phyloP scores from a whole-genome alignment of 371 early-diverging fungal species.

The Actinomortierella wolfii region DNA sequence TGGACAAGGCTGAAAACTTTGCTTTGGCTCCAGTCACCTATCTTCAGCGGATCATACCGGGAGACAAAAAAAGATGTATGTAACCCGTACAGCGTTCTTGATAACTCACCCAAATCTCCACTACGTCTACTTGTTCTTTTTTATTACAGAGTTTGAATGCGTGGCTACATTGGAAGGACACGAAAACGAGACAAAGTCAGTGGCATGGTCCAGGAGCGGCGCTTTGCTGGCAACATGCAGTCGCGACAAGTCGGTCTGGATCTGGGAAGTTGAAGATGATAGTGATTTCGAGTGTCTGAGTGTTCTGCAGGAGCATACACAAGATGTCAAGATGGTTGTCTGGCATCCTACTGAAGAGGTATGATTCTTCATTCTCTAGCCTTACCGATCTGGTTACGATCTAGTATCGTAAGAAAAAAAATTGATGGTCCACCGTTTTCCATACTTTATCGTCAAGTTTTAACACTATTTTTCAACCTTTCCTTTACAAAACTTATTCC shows the following conservation, averaged over 20 bases:
- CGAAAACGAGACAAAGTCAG: slow-evolving; percentile 96
- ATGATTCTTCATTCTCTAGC: slow-evolving; percentile 6
- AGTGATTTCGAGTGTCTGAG: slow-evolving; percentile 94
- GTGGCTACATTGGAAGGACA: slow-evolving; percentile 96
- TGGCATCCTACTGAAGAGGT: slow-evolving; percentile 92
- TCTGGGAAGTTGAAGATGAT: slow-evolving; percentile 89
- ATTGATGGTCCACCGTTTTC: background rate
- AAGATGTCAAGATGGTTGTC: slow-evolving; percentile 94
- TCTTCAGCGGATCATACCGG: slow-evolving; percentile 10
- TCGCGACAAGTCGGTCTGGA: slow-evolving; percentile 97
- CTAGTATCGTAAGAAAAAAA: too few relatives aligned
- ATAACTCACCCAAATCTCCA: too few relatives aligned
- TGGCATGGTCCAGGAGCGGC: slow-evolving; percentile 86
- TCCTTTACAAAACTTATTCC: background rate
- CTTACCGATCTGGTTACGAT: background rate
- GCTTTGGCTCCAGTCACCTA: background rate
- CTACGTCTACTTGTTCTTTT: slow-evolving; percentile 3
- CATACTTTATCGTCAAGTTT: background rate
- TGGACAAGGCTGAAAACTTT: background rate
- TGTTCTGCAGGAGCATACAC: slow-evolving; percentile 94
- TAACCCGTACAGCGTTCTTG: background rate
- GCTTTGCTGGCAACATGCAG: slow-evolving; percentile 90
- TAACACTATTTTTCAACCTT: background rate
- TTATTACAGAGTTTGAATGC: slow-evolving; percentile 77
- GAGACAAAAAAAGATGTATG: slow-evolving; percentile 4